Base-by-base conservation (phyloP, 495 filamentous ascomycete species). In the Physcia stellaris region DNA sequence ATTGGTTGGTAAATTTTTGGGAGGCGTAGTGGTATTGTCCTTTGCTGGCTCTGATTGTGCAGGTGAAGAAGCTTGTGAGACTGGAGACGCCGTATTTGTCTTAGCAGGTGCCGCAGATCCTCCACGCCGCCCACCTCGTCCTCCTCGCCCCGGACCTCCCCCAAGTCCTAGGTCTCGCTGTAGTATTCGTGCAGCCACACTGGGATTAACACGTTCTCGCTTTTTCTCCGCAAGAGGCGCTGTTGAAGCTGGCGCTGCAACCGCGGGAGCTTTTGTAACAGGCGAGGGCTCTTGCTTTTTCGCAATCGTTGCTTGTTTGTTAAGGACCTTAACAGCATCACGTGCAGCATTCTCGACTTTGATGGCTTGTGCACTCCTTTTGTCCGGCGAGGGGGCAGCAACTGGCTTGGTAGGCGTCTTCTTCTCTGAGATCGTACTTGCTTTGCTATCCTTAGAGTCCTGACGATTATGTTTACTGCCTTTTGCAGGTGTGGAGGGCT, bases 121-220 rank as follows among this genome's bases (percentile, higher is more conserved):
- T 35, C 51, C 46, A 4, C 43, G 35, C 13, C 59, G 61, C 3
- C 64, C 61, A 39, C 59, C 58, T 45, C 67, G 61, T 28, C 68
- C 64, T n/a, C n/a, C n/a, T n/a, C n/a, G n/a, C 30, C 64, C 56
- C 32, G 59, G 54, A 37, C 72, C 70, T 4, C 73, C 69, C 31
- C 74, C 73, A n/a, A 96, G 67, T 13, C 88, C 90, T 13, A 94
- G 64, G 56, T 96, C 90, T 12, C 87, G 77, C 49, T 94, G 86
- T 17, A 96, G 58, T 42, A 96, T 94, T 32, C 78, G 77, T 13
- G 85, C 83, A 4, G 85, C 86, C 18, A 71, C 78, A 21, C 77
- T 71, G 24, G 74, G 79, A 45, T 73, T 83, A 6, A 80, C 82
- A 42, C 85, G 72, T 48, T 79, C 75, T 20, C 73, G 57, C 40